These are phyloP conservation scores for Linaria vulgaris DNA, from an alignment of 257 asterid species.

Conservation along the genomic window DNA sequence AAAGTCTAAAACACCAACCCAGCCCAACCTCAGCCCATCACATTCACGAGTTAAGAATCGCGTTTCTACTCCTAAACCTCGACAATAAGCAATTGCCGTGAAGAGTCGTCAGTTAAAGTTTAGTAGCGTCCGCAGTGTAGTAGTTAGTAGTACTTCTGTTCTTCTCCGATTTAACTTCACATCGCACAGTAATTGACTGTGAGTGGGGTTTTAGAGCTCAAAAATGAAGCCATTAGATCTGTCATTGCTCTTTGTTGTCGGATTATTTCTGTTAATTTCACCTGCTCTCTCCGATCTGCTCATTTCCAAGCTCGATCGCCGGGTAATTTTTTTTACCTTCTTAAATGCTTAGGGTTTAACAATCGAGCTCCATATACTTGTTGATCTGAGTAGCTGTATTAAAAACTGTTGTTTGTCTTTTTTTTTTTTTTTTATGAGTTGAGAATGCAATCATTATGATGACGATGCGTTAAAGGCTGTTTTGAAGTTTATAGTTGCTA, in stretches of 20 bases:
- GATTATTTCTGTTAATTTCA: constrained; percentile 32
- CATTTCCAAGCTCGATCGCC: constrained; percentile 81
- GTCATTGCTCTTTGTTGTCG: constrained; percentile 26
- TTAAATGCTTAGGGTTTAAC: constrained; percentile 32
- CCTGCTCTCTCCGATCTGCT: constrained; percentile 68
- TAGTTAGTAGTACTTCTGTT: no score
- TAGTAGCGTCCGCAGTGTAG: no score
- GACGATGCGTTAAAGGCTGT: no score
- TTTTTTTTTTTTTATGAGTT: background rate
- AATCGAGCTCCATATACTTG: constrained; percentile 12
- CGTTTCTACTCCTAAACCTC: no score
- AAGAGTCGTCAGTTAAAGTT: no score
- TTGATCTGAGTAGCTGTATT: background rate
- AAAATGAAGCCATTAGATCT: constrained; percentile 42
- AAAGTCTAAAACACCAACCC: no score
- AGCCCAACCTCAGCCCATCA: no score
- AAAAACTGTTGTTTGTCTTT: background rate
- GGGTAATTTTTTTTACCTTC: constrained; percentile 44
- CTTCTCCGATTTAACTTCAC: no score
- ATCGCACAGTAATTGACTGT: no score
- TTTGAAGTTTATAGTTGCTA: background rate
- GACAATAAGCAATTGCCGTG: no score
- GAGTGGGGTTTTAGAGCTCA: no score
- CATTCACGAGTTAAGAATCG: no score
- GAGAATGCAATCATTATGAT: background rate